Evolutionary conservation across 73 alveolate genomes (phyloP).

Genomic region (Paramecium bursaria): DNA sequence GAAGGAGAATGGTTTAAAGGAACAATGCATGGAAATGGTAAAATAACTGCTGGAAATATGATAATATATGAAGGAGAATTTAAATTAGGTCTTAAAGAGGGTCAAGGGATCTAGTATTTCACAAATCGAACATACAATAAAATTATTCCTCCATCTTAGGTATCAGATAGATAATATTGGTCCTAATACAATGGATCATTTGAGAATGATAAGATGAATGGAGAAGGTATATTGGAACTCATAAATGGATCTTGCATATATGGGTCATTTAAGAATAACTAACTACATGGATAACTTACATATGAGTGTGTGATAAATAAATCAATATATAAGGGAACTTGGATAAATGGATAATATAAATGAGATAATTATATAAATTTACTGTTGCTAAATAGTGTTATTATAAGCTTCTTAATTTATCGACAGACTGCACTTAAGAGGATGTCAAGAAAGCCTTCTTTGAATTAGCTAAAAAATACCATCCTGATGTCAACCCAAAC

Average conservation of each 20-base stretch:
- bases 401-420: conserved; percentile 78
- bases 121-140: conserved; percentile 23
- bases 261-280: background rate
- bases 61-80: conserved; percentile 41
- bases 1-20: conserved; percentile 21
- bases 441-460: conserved; percentile 81
- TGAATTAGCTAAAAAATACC: conserved; percentile 82
- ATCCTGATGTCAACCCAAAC: conserved; percentile 84
- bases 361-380: background rate
- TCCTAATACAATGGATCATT: conserved; percentile 6
- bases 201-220: conserved; percentile 21
- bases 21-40: conserved; percentile 11
- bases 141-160: conserved; percentile 19
- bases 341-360: conserved; percentile 4
- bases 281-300: background rate
- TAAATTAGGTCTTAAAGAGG: conserved; percentile 22
- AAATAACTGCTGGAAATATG: background rate
- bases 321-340: background rate
- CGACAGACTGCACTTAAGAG: conserved; percentile 75
- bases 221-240: conserved; percentile 36
- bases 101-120: conserved; percentile 28
- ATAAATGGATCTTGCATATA: conserved; percentile 15
- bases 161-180: conserved; percentile 53
- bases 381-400: conserved; percentile 30
- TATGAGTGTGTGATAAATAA: conserved; percentile 34